Evolutionary conservation across 331 rosid species (phyloP), one percentile per base, ranked within the genome.

Genomic region (Ulmus americana): DNA sequence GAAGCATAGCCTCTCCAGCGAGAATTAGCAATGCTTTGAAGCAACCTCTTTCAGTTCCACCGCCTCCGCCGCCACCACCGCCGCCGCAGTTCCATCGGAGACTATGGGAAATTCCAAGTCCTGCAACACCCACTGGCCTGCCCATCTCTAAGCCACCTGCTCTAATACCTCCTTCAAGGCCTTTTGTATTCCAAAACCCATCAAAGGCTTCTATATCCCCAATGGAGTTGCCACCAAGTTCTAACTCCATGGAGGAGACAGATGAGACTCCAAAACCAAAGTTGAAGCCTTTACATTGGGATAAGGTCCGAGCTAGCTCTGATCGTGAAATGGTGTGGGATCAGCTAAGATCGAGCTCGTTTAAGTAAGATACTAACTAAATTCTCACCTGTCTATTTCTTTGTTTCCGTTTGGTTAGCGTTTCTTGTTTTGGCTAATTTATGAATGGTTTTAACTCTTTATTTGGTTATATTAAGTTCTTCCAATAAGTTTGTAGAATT

Each of bases 311-410:
- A 80, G 95, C 99, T 0, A 94, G 91, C 68, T 87, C 99, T 28
- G 95, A 85, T 70, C 91, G 97, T 39, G 99, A 84, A 74, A 94
- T 82, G 99, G 99, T 87, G 78, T 94, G 99, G 99, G 99, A 94
- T 85, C 99, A 94, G 52, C 79, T 90, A 76, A 77, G 88, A 84
- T 80, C 95, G 22, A 94, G 97, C 83, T 94, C 99, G 49, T 94
- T 94, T 51, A 87, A 85, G 99, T 94, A 79, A 90, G 84, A 46
- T 44, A 16, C 49, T 64, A 43, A 16, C 49, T 64, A 40, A 47
- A 20, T 8, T 4, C 35, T 15, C 20, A 42, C 38, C 56, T 43
- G n/a, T n/a, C n/a, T n/a, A n/a, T n/a, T n/a, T n/a, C 8, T 39
- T 39, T 28, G 4, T 39, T 54, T 41, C 35, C 47, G 14, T 22